A percentile compares a stretch with the other conserved stretches of the same genome.
These are phyloP conservation scores for Apiosordaria backusii DNA, from an alignment of 495 filamentous ascomycete species.

Conservation along the genomic window DNA sequence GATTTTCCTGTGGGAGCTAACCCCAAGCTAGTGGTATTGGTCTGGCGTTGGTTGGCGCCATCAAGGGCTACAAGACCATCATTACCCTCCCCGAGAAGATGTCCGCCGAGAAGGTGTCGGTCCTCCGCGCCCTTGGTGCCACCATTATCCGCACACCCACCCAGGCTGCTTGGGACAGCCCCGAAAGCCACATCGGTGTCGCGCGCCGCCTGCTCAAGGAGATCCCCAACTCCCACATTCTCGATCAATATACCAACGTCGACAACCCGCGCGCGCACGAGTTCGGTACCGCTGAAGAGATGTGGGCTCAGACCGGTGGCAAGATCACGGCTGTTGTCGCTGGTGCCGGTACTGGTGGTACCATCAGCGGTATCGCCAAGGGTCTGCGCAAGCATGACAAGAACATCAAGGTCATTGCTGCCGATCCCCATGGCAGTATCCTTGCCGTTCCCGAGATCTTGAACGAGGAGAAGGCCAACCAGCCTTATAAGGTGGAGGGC, in stretches of 20 bases:
- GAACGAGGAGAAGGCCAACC: slow-evolving; percentile 74
- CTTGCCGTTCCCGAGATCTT: slow-evolving; percentile 73
- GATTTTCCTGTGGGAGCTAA: slow-evolving; percentile 23
- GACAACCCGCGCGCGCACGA: slow-evolving; percentile 96
- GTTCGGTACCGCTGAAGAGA: slow-evolving; percentile 90
- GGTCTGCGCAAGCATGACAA: slow-evolving; percentile 84
- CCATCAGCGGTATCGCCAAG: slow-evolving; percentile 83
- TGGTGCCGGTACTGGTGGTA: slow-evolving; percentile 93
- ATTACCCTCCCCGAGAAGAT: slow-evolving; percentile 99
- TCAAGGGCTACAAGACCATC: slow-evolving; percentile 97
- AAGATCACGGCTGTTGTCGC: slow-evolving; percentile 82
- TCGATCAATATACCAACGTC: slow-evolving; percentile 91
- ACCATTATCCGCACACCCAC: slow-evolving; percentile 98
- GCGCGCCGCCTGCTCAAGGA: slow-evolving; percentile 87
- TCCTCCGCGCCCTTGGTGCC: slow-evolving; percentile 86
- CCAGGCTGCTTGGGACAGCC: slow-evolving; percentile 87
- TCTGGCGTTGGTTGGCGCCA: slow-evolving; percentile 84
- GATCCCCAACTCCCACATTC: slow-evolving; percentile 91
- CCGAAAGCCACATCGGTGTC: slow-evolving; percentile 96
- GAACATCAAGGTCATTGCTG: slow-evolving; percentile 79
- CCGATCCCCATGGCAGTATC: slow-evolving; percentile 86
- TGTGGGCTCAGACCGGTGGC: slow-evolving; percentile 88
- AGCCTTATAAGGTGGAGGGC: slow-evolving; percentile 94
- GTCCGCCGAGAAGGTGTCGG: slow-evolving; percentile 95
- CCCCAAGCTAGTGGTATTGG: slow-evolving; percentile 70